phyloP scores from a whole-genome alignment of 1,284 basidiomycete species.

The Melampsora americana region DNA sequence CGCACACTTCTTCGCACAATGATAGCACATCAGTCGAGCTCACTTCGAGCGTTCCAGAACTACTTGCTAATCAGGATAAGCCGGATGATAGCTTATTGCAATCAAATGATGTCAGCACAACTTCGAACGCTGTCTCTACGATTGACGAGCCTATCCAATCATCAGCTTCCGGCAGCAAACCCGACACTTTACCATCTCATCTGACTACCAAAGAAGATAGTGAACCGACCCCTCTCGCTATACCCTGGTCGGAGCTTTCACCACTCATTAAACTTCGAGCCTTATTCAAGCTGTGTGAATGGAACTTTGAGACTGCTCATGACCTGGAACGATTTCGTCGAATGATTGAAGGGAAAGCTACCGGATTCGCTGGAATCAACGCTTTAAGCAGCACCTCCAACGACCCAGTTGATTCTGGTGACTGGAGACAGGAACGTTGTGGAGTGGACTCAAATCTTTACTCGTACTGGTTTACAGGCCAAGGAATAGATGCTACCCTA shows the following conservation, averaged over 20 bases:
- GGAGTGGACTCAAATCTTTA: slow-evolving; percentile 21
- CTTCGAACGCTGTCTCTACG: neutral
- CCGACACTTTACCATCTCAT: neutral
- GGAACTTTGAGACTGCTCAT: slow-evolving; percentile 32
- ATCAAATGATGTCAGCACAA: neutral
- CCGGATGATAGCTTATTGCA: too few relatives aligned
- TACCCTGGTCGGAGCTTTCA: slow-evolving; percentile 27
- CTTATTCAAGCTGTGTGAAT: slow-evolving; percentile 33
- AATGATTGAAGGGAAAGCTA: slow-evolving; percentile 20
- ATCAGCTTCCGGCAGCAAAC: neutral
- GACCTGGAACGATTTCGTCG: slow-evolving; percentile 40
- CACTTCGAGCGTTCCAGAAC: too few relatives aligned
- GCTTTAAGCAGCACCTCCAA: neutral
- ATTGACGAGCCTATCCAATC: neutral
- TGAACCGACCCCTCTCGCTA: slow-evolving; percentile 9
- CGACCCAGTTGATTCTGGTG: slow-evolving; percentile 22
- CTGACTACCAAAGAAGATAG: neutral
- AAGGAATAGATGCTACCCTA: slow-evolving; percentile 23
- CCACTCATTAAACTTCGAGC: slow-evolving; percentile 19
- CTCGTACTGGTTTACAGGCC: slow-evolving; percentile 36
- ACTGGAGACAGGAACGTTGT: slow-evolving; percentile 39
- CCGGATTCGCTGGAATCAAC: neutral
- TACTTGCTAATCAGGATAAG: too few relatives aligned
- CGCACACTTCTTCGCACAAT: too few relatives aligned
- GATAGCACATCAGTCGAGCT: too few relatives aligned